phyloP scores from a whole-genome alignment of 345 rosid genomes.

The Draba incana region DNA sequence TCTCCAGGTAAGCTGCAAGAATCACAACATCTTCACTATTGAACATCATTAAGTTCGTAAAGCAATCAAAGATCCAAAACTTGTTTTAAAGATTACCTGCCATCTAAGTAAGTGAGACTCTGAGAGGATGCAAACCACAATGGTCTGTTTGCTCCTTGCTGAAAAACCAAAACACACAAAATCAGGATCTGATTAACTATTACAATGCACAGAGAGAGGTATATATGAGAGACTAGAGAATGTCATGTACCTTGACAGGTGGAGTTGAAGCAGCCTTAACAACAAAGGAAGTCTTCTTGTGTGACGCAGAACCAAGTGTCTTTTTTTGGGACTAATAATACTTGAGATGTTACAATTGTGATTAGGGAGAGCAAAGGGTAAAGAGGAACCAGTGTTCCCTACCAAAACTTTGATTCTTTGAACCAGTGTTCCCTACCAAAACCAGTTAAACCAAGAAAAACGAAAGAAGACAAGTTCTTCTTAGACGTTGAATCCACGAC shows the following conservation, averaged over 20 bases:
- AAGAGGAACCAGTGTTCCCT: no score
- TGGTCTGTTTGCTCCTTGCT: slow-evolving; percentile 91
- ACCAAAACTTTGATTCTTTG: no score
- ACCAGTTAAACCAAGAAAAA: no score
- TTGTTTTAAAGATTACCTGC: slow-evolving; percentile 57
- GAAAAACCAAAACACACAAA: slow-evolving; percentile 32
- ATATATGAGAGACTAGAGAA: neutral
- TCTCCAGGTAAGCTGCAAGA: slow-evolving; percentile 85
- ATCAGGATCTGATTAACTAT: neutral
- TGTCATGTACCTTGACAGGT: slow-evolving; percentile 75
- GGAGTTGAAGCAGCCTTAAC: slow-evolving; percentile 86
- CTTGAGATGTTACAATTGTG: no score
- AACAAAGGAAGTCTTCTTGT: slow-evolving; percentile 64
- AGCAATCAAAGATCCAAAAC: neutral
- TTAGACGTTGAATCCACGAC: no score
- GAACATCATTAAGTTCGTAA: neutral
- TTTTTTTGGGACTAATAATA: no score
- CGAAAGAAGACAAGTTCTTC: no score
- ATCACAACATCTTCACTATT: slow-evolving; percentile 1
- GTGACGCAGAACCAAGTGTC: no score
- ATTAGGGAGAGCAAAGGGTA: no score
- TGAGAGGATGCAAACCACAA: slow-evolving; percentile 96
- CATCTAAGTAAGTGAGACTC: slow-evolving; percentile 91
- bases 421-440: no score
- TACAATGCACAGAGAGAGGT: neutral